Percentiles rank a stretch among this genome's conserved stretches.
Conservation (phyloP, 441 rosid species). For the Macaranga tanarius region DNA sequence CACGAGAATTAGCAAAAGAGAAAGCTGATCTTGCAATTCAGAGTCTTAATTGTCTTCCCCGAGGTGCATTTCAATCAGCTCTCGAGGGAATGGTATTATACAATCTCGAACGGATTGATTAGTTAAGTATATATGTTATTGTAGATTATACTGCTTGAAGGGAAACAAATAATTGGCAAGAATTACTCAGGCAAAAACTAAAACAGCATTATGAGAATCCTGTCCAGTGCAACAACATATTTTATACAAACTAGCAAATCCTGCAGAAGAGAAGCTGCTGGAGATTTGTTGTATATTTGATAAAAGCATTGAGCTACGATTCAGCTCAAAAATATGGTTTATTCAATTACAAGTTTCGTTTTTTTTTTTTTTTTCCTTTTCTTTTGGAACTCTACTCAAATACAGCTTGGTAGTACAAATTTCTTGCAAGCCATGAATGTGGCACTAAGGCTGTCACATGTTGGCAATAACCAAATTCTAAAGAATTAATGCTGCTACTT, state of each 20-base stretch:
- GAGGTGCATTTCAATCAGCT: constrained; percentile 48
- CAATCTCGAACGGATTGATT: constrained; percentile 84
- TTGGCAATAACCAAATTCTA: no score
- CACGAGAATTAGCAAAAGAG: constrained; percentile 72
- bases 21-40: constrained; percentile 69
- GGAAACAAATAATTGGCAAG: not conserved
- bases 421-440: no score
- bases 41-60: constrained; percentile 70
- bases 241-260: not conserved
- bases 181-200: not conserved
- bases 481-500: no score
- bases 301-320: constrained; percentile 30
- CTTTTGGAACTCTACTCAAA: no score
- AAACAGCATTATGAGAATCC: not conserved
- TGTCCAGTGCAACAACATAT: not conserved
- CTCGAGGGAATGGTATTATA: constrained; percentile 79
- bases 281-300: constrained; percentile 26
- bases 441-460: no score
- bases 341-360: not conserved
- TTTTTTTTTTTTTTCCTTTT: no score
- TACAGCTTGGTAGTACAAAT: no score
- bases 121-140: constrained; percentile 12
- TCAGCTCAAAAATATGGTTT: constrained; percentile 23
- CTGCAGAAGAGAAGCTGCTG: constrained; percentile 15
- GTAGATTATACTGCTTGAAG: not conserved